Evolutionary conservation across 2,329 filamentous ascomycete genomes (phyloP), one percentile per base, ranked within the genome.

Genomic region (Fusarium heterosporum): DNA sequence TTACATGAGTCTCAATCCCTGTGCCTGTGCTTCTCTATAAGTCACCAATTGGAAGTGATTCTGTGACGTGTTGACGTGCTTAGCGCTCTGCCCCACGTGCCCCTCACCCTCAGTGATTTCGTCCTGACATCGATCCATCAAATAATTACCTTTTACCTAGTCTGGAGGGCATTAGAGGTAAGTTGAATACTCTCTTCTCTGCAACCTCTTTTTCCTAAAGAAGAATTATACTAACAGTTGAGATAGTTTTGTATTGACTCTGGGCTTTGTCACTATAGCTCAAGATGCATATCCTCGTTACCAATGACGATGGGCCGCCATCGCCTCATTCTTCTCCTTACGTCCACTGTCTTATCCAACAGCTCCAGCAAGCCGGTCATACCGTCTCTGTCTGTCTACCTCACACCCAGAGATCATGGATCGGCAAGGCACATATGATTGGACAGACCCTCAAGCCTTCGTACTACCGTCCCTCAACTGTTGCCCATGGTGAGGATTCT

Each of bases 391-490:
- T 99, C 48, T 91, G 96, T 66, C 87, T 99, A 14, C 96, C 96
- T 3, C 88, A 97, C 77, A 90, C 90, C 8, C 96, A 99, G 80
- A 89, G 95, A 65, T 97, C 93, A 56, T 99, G 96, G 96, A 98
- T 99, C 74, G 94, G 94, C 72, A 99, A 99, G 83, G 96, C 96
- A 4, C 96, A 98, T 79, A 92, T 98, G 74, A 93, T 98, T 73
- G 94, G 94, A 56, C 90, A 95, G 77, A 91, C 92, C 11, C 87
- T 97, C 64, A 93, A 90, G 76, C 93, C 93, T 10, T 85, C 87
- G 28, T 97, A 97, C 82, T 97, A 93, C 82, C 90, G 90, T 2
- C 86, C 86, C 14, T 82, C 77, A n/a, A 62, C 76, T 36, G 76
- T 76, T 16, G 75, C 79, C 28, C 78, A 82, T 63, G 78, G 78